phyloP scores from a whole-genome alignment of 2,329 filamentous ascomycete genomes.

The Colletotrichum abscissum region DNA sequence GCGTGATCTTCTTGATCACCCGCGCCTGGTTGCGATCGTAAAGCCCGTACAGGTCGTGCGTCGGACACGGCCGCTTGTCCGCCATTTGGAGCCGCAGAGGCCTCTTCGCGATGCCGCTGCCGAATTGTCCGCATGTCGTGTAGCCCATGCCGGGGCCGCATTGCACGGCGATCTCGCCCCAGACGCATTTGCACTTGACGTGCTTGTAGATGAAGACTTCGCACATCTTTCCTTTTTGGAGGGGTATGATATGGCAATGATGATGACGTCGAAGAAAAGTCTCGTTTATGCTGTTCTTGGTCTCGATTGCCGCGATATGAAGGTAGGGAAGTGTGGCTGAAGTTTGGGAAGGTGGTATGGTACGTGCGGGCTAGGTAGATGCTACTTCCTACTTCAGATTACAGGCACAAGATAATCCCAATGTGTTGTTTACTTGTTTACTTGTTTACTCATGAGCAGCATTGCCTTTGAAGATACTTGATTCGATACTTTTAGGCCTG shows the following conservation, averaged over 20 bases:
- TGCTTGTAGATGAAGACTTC: slow-evolving; percentile 59
- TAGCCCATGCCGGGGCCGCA: slow-evolving; percentile 64
- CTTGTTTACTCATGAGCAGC: background rate
- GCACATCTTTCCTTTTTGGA: slow-evolving; percentile 54
- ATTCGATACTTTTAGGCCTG: background rate
- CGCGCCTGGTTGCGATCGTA: slow-evolving; percentile 62
- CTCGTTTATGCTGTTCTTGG: background rate
- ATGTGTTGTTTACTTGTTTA: too few relatives aligned
- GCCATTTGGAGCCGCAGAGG: slow-evolving; percentile 50
- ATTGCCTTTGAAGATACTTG: background rate
- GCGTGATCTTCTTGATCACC: slow-evolving; percentile 56
- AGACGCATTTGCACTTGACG: slow-evolving; percentile 62
- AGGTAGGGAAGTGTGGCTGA: background rate
- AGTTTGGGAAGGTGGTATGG: background rate
- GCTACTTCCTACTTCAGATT: background rate
- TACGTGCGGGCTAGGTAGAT: background rate
- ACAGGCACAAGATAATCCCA: background rate
- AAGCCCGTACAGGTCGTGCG: slow-evolving; percentile 49
- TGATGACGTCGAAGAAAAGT: background rate
- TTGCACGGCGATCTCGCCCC: slow-evolving; percentile 58
- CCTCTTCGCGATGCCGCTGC: slow-evolving; percentile 44
- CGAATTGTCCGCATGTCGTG: slow-evolving; percentile 56
- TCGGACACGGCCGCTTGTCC: slow-evolving; percentile 52
- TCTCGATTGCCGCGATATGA: background rate
- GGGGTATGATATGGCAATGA: background rate